These are phyloP conservation scores for Diplodia seriata DNA, from an alignment of 2,329 filamentous ascomycete genomes.

Conservation along the genomic window DNA sequence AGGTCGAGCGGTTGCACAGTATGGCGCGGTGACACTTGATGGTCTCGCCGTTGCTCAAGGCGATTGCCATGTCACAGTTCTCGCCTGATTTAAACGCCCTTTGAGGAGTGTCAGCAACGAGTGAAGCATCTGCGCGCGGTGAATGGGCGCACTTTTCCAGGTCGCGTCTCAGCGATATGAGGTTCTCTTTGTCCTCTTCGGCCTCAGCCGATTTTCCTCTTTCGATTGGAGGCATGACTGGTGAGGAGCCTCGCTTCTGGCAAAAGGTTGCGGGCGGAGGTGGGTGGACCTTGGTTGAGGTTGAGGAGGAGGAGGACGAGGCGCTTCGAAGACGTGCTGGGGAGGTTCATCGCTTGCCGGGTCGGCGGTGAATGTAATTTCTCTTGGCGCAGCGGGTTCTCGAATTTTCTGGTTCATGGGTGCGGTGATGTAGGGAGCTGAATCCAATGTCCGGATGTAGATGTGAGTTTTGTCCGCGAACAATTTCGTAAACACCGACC, in stretches of 20 bases:
- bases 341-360: too few relatives aligned
- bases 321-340: too few relatives aligned
- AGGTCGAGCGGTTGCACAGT: background rate
- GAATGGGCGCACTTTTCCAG: background rate
- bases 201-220: background rate
- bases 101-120: background rate
- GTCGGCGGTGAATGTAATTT: too few relatives aligned
- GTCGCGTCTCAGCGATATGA: background rate
- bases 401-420: too few relatives aligned
- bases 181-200: background rate
- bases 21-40: background rate
- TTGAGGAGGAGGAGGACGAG: too few relatives aligned
- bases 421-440: too few relatives aligned
- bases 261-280: too few relatives aligned
- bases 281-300: background rate
- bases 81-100: background rate
- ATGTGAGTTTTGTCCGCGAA: too few relatives aligned
- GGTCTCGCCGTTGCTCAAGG: background rate
- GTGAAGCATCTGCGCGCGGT: too few relatives aligned
- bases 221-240: background rate
- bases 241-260: background rate
- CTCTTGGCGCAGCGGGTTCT: too few relatives aligned
- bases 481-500: too few relatives aligned
- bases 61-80: slow-evolving; percentile 5
- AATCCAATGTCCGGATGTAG: too few relatives aligned